Evolutionary conservation across 352 stramenopile genomes (phyloP).

Genomic region (Phytophthora boehmeriae): DNA sequence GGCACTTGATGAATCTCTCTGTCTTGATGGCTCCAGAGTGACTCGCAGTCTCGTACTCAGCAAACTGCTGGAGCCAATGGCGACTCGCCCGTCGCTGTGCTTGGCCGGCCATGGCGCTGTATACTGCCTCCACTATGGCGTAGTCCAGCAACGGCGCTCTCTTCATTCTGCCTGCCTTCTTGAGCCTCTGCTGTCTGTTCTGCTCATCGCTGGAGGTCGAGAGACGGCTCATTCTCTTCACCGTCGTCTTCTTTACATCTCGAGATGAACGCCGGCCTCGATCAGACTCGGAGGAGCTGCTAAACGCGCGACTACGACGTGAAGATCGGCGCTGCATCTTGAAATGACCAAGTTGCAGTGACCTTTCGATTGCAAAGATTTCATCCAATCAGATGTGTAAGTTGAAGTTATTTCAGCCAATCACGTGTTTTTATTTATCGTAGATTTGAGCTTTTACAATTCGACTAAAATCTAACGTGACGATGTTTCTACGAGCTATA

Average conservation of each 20-base stretch:
- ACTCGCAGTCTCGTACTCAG: conserved; percentile 50
- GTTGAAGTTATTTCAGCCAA: conserved; percentile 14
- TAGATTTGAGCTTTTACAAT: conserved; percentile 13
- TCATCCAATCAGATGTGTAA: conserved; percentile 11
- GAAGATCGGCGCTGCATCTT: not conserved
- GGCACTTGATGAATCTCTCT: conserved; percentile 62
- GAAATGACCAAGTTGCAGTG: not conserved
- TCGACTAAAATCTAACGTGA: conserved; percentile 9
- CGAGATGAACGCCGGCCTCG: not conserved
- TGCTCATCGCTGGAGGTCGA: conserved; percentile 14
- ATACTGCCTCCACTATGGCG: conserved; percentile 48
- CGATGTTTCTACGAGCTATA: conserved; percentile 53
- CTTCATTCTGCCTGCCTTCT: conserved; percentile 51
- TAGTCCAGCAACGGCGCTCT: conserved; percentile 55
- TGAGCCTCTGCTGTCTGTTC: conserved; percentile 35
- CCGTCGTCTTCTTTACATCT: conserved; percentile 6
- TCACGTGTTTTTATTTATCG: conserved; percentile 4
- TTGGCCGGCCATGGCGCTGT: conserved; percentile 56
- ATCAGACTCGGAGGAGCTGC: conserved; percentile 18
- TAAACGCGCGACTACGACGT: conserved; percentile 2
- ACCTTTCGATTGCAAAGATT: conserved; percentile 22
- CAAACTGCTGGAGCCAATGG: conserved; percentile 55
- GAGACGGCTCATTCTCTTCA: conserved; percentile 3
- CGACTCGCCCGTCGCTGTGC: conserved; percentile 44
- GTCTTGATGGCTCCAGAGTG: conserved; percentile 36